A percentile compares a stretch with the other conserved stretches of the same genome.
Conservation (phyloP, 345 rosid species). For the Zanthoxylum bungeanum region DNA sequence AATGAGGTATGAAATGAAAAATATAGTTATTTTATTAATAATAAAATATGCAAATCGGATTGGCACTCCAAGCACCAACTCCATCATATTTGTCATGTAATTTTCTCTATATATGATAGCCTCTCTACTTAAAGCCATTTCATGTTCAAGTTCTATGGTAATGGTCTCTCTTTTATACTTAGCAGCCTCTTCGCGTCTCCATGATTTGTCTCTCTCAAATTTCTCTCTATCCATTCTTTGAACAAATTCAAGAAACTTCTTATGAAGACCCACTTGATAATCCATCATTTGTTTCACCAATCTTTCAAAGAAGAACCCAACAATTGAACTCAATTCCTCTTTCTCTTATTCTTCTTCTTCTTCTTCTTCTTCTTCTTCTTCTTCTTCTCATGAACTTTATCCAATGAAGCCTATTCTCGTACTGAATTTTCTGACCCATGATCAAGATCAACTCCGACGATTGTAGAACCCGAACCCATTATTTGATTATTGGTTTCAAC, state of each 20-base stretch:
- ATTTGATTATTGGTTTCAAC: slow-evolving; percentile 22
- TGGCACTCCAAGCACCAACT: too few species aligned
- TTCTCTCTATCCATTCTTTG: slow-evolving; percentile 43
- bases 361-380: slow-evolving; percentile 38
- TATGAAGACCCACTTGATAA: slow-evolving; percentile 45
- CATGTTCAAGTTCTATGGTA: slow-evolving; percentile 36
- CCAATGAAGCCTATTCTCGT: slow-evolving; percentile 23
- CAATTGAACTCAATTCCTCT: slow-evolving; percentile 22
- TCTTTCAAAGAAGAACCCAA: slow-evolving; percentile 32
- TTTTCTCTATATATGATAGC: slow-evolving; percentile 37
- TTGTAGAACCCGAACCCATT: slow-evolving; percentile 38
- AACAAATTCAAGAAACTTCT: slow-evolving; percentile 36
- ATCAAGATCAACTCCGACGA: slow-evolving; percentile 29
- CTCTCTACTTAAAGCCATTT: slow-evolving; percentile 40
- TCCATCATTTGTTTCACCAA: slow-evolving; percentile 41
- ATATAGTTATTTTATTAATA: too few species aligned
- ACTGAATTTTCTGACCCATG: slow-evolving; percentile 33
- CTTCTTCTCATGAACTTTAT: slow-evolving; percentile 23
- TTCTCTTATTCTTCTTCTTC: too few species aligned
- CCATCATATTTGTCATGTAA: slow-evolving; percentile 43
- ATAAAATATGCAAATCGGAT: too few species aligned
- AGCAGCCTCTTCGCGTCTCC: slow-evolving; percentile 35
- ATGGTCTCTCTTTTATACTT: slow-evolving; percentile 37
- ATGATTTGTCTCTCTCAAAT: slow-evolving; percentile 31
- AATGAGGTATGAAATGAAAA: too few species aligned